Conservation (phyloP, 257 asterid species). For the Marsdenia floribunda region DNA sequence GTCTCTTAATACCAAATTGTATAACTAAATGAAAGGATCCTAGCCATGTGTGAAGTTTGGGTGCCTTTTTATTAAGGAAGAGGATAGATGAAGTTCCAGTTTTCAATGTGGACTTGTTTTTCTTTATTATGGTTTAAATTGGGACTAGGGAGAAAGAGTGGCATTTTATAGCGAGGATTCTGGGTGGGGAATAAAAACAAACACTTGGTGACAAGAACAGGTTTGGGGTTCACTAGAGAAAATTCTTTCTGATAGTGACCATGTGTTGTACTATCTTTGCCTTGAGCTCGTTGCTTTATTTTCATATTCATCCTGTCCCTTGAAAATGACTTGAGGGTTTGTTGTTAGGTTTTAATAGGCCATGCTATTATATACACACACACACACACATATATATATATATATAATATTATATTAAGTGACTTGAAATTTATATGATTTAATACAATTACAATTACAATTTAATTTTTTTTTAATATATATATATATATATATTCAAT, state of each 20-base stretch:
- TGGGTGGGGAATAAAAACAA: conserved; percentile 22
- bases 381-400: too few species aligned
- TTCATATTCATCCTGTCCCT: not conserved
- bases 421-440: too few species aligned
- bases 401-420: too few species aligned
- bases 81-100: conserved; percentile 16
- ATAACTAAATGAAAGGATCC: too few species aligned
- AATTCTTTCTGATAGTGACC: conserved; percentile 25
- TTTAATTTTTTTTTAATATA: too few species aligned
- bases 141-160: conserved; percentile 12
- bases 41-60: conserved; percentile 23
- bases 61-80: conserved; percentile 16
- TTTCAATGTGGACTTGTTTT: conserved; percentile 13
- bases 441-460: too few species aligned
- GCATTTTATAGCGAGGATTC: conserved; percentile 15
- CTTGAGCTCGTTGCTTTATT: conserved; percentile 13
- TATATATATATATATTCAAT: too few species aligned
- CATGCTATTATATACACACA: too few species aligned
- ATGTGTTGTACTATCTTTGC: conserved; percentile 19
- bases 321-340: not conserved
- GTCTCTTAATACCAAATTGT: too few species aligned
- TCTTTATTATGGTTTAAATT: conserved; percentile 9
- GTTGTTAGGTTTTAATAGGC: not conserved
- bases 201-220: conserved; percentile 38
- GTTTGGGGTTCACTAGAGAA: conserved; percentile 16